Evolutionary conservation across 2,329 filamentous ascomycete genomes (phyloP).

Genomic region (Aphanocladium album): DNA sequence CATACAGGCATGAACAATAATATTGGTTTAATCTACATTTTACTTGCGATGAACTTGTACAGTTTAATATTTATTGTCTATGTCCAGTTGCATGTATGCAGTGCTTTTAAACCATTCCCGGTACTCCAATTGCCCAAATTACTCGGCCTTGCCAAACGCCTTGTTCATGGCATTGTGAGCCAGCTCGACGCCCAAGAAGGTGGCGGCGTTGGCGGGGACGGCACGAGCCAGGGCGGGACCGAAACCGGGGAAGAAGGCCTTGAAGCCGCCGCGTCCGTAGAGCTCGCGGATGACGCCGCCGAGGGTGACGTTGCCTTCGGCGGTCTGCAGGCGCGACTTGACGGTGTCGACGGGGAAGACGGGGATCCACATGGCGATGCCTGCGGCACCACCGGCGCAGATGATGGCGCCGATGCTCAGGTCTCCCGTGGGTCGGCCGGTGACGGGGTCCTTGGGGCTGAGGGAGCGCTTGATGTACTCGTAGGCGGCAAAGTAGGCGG

Average conservation of each 20-base stretch:
- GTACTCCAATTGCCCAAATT: not conserved
- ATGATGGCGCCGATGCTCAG: conserved; percentile 79
- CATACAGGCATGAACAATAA: not conserved
- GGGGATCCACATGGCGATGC: conserved; percentile 98
- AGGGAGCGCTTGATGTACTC: conserved; percentile 87
- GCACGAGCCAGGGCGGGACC: conserved; percentile 88
- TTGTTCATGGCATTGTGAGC: conserved; percentile 80
- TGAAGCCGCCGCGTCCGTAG: conserved; percentile 77
- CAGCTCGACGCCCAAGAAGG: conserved; percentile 81
- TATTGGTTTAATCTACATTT: too few species aligned
- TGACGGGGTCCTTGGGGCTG: conserved; percentile 72
- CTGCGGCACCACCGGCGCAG: conserved; percentile 80
- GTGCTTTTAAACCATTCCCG: not conserved
- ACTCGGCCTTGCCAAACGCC: conserved; percentile 47
- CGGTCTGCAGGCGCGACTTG: conserved; percentile 89
- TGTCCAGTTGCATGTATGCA: not conserved
- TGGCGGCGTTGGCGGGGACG: conserved; percentile 93
- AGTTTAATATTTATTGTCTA: too few species aligned
- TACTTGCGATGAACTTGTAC: too few species aligned
- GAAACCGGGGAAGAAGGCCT: conserved; percentile 96
- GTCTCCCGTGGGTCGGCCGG: conserved; percentile 68
- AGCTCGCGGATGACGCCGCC: conserved; percentile 73
- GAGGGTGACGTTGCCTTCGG: conserved; percentile 77
- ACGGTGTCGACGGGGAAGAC: conserved; percentile 97
- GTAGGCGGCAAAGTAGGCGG: conserved; percentile 96